phyloP scores from a whole-genome alignment of 805 yeast genomes.

The Kuraishia piskuri region DNA sequence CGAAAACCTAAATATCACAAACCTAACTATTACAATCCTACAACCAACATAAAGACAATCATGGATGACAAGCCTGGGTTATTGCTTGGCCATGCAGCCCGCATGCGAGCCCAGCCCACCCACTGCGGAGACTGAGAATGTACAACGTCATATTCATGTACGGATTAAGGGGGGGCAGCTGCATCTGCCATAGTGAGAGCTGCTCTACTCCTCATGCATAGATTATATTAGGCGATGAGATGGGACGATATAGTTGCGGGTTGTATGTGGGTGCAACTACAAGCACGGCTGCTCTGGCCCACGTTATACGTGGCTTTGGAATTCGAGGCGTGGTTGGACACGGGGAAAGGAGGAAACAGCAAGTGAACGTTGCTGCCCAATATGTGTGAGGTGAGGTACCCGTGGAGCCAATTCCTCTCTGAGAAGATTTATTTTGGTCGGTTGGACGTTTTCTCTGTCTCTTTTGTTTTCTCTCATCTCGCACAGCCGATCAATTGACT shows the following conservation, averaged over 20 bases:
- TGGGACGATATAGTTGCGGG: background rate
- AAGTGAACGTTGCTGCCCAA: conserved; percentile 1
- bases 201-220: background rate
- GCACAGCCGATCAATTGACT: background rate
- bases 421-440: no score
- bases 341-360: background rate
- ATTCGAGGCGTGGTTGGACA: conserved; percentile 5
- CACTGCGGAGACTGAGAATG: background rate
- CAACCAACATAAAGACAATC: no score
- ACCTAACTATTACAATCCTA: no score
- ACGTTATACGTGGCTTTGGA: conserved; percentile 8
- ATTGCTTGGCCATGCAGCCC: background rate
- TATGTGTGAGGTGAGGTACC: no score
- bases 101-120: background rate
- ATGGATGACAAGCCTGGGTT: background rate
- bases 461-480: background rate
- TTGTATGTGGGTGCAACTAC: no score
- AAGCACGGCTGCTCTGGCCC: conserved; percentile 12
- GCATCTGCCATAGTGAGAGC: background rate
- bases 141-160: background rate
- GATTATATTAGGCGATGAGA: background rate
- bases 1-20: no score
- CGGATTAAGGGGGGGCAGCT: background rate
- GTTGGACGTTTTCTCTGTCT: background rate
- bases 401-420: background rate